These are phyloP conservation scores for Monilinia polystroma DNA, from an alignment of 2,329 filamentous ascomycete species.

Conservation along the genomic window DNA sequence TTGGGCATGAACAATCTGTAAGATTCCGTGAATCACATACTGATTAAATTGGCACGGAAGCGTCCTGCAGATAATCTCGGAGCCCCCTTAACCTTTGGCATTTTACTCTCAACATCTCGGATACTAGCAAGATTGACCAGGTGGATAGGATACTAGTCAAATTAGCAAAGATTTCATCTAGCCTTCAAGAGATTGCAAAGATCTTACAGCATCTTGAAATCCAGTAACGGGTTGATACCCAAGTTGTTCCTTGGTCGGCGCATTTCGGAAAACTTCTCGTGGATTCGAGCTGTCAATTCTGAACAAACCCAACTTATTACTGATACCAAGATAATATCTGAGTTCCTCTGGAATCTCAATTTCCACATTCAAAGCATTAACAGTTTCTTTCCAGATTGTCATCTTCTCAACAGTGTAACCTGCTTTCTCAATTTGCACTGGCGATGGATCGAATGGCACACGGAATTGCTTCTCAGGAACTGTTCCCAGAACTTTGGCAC, in stretches of 20 bases:
- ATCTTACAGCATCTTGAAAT: slow-evolving; percentile 67
- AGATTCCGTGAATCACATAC: background rate
- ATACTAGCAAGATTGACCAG: slow-evolving; percentile 65
- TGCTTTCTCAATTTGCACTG: slow-evolving; percentile 55
- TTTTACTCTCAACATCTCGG: slow-evolving; percentile 56
- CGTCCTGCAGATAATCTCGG: slow-evolving; percentile 58
- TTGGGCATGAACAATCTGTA: background rate
- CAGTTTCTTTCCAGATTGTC: slow-evolving; percentile 61
- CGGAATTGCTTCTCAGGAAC: slow-evolving; percentile 63
- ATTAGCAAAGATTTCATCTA: slow-evolving; percentile 26
- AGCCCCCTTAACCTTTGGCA: slow-evolving; percentile 47
- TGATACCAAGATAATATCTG: slow-evolving; percentile 63
- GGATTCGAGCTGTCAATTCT: slow-evolving; percentile 58
- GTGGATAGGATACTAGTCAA: slow-evolving; percentile 66
- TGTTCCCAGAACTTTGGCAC: slow-evolving; percentile 53
- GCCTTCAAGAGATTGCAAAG: background rate
- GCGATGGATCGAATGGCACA: slow-evolving; percentile 63
- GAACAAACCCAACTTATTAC: slow-evolving; percentile 66
- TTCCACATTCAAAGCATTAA: slow-evolving; percentile 56
- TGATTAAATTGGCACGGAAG: slow-evolving; percentile 71
- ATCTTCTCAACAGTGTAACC: slow-evolving; percentile 62
- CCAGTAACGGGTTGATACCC: slow-evolving; percentile 65
- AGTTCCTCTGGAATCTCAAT: slow-evolving; percentile 62
- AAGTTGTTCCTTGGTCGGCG: slow-evolving; percentile 56
- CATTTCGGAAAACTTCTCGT: slow-evolving; percentile 59